A percentile compares a stretch with the other conserved stretches of the same genome.
phyloP scores from a whole-genome alignment of 1,284 basidiomycete species.

The Cryptococcus hybrid region DNA sequence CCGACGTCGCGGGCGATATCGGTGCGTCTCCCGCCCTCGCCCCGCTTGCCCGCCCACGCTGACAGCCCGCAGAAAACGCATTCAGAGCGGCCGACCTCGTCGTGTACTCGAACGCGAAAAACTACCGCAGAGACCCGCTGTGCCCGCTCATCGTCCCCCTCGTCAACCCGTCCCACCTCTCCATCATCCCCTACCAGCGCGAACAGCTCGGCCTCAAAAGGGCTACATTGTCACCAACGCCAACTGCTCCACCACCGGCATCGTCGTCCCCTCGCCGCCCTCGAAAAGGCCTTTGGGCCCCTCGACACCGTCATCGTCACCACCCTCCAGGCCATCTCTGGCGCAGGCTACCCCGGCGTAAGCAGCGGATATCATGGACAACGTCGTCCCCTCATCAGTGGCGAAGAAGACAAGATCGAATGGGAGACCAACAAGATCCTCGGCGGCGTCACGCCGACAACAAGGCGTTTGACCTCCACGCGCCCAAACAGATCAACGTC shows the following conservation, averaged over 20 bases:
- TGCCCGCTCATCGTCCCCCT: slow-evolving; percentile 98
- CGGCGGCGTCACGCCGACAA: slow-evolving; percentile 64
- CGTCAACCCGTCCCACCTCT: slow-evolving; percentile 85
- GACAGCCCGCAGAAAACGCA: slow-evolving; percentile 63
- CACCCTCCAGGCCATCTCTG: slow-evolving; percentile 97
- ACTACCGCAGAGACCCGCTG: slow-evolving; percentile 86
- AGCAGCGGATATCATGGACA: slow-evolving; percentile 88
- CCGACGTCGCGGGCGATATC: slow-evolving; percentile 91
- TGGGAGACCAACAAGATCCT: slow-evolving; percentile 98
- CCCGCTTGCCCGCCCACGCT: not conserved
- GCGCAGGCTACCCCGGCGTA: slow-evolving; percentile 95
- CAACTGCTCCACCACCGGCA: slow-evolving; percentile 95
- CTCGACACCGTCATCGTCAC: slow-evolving; percentile 87
- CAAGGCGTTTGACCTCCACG: slow-evolving; percentile 80
- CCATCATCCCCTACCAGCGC: slow-evolving; percentile 81
- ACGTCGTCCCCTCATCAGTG: slow-evolving; percentile 90
- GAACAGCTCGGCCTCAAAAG: slow-evolving; percentile 66
- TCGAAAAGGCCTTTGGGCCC: slow-evolving; percentile 90
- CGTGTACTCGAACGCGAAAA: slow-evolving; percentile 98
- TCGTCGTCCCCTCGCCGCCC: slow-evolving; percentile 86
- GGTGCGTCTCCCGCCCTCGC: slow-evolving; percentile 49
- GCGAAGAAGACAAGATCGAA: slow-evolving; percentile 92
- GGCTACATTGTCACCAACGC: slow-evolving; percentile 99
- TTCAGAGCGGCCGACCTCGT: slow-evolving; percentile 86
- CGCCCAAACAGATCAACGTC: slow-evolving; percentile 71